Evolutionary conservation across 1,139 yeast species (phyloP).

Genomic region (Entelexis sorbosivorans): DNA sequence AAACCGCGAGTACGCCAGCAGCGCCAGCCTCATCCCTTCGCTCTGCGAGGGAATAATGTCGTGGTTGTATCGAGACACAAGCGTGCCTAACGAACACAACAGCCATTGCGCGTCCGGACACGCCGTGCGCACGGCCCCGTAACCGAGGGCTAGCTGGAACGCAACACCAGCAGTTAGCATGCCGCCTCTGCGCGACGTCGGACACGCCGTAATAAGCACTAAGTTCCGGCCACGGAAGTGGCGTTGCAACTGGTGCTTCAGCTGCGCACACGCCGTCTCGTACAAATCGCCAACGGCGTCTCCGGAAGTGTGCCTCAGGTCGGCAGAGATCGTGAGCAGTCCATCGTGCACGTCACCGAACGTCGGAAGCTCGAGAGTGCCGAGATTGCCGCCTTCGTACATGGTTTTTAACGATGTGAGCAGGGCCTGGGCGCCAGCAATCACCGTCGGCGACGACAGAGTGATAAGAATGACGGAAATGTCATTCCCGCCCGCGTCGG

Average conservation of each 20-base stretch:
- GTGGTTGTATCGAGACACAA: conserved; percentile 16
- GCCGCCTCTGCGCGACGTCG: conserved; percentile 18
- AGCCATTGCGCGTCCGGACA: conserved; percentile 21
- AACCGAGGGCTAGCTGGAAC: conserved; percentile 23
- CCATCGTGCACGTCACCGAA: conserved; percentile 24
- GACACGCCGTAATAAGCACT: conserved; percentile 14
- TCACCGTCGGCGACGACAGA: conserved; percentile 28
- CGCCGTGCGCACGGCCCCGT: conserved; percentile 15
- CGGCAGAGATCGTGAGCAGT: conserved; percentile 19
- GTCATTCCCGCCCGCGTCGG: conserved; percentile 18
- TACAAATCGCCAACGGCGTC: conserved; percentile 23
- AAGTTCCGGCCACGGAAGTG: conserved; percentile 6
- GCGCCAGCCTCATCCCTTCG: conserved; percentile 42
- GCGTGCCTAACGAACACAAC: conserved; percentile 15
- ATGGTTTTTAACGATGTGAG: conserved; percentile 27
- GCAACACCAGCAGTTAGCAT: conserved; percentile 18
- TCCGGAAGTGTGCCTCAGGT: conserved; percentile 20
- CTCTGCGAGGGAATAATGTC: conserved; percentile 39
- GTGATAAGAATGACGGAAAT: conserved; percentile 27
- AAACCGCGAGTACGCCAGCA: conserved; percentile 50
- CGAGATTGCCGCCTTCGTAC: conserved; percentile 32
- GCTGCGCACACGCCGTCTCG: conserved; percentile 17
- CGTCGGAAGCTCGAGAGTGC: conserved; percentile 27
- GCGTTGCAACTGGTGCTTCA: conserved; percentile 12
- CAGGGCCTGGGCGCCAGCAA: conserved; percentile 25